Evolutionary conservation across 2,329 filamentous ascomycete species (phyloP).

Genomic region (Colletotrichum paranaense): DNA sequence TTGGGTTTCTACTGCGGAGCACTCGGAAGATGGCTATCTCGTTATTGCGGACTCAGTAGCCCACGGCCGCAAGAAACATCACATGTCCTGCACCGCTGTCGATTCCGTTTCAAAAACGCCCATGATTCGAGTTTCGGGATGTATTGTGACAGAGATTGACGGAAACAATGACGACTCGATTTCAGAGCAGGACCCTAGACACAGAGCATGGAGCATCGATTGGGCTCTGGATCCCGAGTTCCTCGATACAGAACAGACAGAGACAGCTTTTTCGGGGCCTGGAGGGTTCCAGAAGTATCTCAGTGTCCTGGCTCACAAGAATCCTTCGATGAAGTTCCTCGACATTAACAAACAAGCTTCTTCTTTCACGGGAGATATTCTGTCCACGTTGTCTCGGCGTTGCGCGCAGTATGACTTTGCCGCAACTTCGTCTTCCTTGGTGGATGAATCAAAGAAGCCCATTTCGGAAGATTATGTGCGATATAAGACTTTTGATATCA

Average conservation of each 20-base stretch:
- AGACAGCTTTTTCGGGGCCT: not conserved
- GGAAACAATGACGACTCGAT: not conserved
- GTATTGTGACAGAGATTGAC: conserved; percentile 18
- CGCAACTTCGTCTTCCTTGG: conserved; percentile 36
- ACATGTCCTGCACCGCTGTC: not conserved
- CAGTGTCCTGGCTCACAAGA: conserved; percentile 39
- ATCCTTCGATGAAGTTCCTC: conserved; percentile 46
- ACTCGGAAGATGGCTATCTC: conserved; percentile 9
- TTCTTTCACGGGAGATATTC: conserved; percentile 40
- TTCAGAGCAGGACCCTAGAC: not conserved
- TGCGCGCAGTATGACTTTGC: conserved; percentile 38
- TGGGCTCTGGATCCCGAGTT: not conserved
- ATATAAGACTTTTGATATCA: conserved; percentile 47
- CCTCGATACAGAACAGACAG: not conserved
- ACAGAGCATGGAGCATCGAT: conserved; percentile 7
- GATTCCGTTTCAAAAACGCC: not conserved
- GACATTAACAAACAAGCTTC: conserved; percentile 50
- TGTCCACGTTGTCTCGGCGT: conserved; percentile 33
- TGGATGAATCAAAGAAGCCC: conserved; percentile 27
- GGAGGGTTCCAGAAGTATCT: not conserved
- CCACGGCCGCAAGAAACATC: not conserved
- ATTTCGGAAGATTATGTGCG: not conserved
- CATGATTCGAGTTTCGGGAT: conserved; percentile 8
- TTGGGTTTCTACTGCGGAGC: conserved; percentile 20
- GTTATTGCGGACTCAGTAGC: conserved; percentile 14